Percentiles rank a stretch among this genome's conserved stretches.
Conservation (phyloP, 176 grass and related monocot genomes). For the Oryza rufipogon region DNA sequence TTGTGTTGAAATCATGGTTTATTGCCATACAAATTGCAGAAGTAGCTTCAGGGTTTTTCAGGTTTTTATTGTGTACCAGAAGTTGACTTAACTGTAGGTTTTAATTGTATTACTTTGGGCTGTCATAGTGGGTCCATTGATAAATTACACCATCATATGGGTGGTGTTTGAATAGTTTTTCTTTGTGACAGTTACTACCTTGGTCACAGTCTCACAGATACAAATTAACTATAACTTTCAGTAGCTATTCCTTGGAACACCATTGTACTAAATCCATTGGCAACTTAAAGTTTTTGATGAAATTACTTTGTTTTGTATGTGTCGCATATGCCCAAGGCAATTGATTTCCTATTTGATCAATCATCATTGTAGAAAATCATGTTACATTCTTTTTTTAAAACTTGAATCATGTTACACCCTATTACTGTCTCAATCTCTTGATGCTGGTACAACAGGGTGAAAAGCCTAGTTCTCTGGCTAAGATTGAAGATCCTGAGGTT, state of each 20-base stretch:
- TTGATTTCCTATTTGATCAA: conserved; percentile 1
- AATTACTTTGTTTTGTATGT: not conserved
- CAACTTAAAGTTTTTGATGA: conserved; percentile 1
- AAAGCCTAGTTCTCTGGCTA: conserved; percentile 65
- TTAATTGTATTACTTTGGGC: not conserved
- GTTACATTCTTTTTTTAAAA: not conserved
- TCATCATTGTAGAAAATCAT: not conserved
- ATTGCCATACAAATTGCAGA: conserved; percentile 5
- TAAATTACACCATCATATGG: not conserved
- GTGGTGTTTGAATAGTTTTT: conserved; percentile 1
- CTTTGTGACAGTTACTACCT: not conserved
- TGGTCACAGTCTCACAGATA: not conserved
- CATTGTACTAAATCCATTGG: not conserved
- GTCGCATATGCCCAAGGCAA: not conserved
- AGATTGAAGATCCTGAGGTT: conserved; percentile 65
- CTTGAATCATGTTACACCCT: not conserved
- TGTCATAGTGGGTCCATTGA: not conserved
- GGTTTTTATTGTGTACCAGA: not conserved
- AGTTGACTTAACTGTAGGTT: not conserved
- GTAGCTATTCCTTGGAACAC: not conserved
- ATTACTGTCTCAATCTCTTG: not conserved
- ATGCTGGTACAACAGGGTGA: conserved; percentile 52
- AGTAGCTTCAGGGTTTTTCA: not conserved
- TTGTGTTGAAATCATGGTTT: conserved; percentile 19
- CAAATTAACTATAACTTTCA: conserved; percentile 7